A percentile compares a stretch with the other conserved stretches of the same genome.
phyloP scores from a whole-genome alignment of 192 early-diverging fungal genomes.

The Pilaira anomala region DNA sequence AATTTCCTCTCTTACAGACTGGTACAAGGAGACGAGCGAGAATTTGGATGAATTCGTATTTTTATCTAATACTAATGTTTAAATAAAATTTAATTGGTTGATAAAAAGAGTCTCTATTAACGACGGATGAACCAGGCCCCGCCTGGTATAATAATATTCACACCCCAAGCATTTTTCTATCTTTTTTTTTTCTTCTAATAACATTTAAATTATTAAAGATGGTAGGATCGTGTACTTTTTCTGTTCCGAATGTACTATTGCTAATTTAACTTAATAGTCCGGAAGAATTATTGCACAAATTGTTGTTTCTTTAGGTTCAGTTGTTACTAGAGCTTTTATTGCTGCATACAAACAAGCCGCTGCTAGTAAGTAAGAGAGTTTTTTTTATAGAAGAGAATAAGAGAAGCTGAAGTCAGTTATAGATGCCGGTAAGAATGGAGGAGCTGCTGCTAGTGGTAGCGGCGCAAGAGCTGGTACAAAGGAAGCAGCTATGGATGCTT shows the following conservation, averaged over 20 bases:
- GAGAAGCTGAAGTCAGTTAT: not conserved
- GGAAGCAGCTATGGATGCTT: conserved; percentile 61
- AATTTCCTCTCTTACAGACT: not conserved
- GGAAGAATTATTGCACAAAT: conserved; percentile 73
- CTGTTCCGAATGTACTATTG: too few species aligned
- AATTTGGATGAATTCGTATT: too few species aligned
- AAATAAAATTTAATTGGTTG: too few species aligned
- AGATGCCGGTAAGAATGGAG: conserved; percentile 66
- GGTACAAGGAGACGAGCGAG: not conserved
- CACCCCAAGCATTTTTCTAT: not conserved
- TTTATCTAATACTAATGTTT: too few species aligned
- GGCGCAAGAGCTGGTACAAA: conserved; percentile 40
- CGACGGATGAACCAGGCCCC: too few species aligned
- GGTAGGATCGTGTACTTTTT: too few species aligned
- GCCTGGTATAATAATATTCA: too few species aligned
- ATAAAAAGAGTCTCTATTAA: too few species aligned
- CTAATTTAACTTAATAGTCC: conserved; percentile 44
- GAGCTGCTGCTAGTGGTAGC: conserved; percentile 48
- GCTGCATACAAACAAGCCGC: conserved; percentile 91
- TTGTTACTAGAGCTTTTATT: conserved; percentile 87
- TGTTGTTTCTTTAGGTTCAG: conserved; percentile 71
- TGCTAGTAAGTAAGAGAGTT: conserved; percentile 58
- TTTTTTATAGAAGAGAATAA: not conserved
- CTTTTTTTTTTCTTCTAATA: not conserved
- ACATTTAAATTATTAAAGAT: not conserved